These are phyloP conservation scores for Lotmaria passim DNA, from an alignment of 208 protist genomes.

Conservation along the genomic window DNA sequence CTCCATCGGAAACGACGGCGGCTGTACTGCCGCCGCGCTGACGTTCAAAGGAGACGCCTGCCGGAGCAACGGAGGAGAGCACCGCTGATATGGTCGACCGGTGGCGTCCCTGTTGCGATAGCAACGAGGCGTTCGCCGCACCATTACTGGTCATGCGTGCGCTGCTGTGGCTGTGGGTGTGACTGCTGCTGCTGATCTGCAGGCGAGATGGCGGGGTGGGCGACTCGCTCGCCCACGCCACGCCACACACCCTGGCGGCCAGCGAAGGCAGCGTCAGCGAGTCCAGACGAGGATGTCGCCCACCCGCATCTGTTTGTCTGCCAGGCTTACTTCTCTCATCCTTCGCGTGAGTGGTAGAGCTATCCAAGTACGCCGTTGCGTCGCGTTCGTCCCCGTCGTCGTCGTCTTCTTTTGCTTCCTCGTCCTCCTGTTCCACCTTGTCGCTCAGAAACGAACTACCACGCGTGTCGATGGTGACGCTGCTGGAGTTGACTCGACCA, in stretches of 20 bases:
- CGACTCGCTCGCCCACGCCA: not conserved
- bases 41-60: not conserved
- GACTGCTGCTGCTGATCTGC: not conserved
- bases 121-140: not conserved
- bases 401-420: not conserved
- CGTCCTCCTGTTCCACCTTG: not conserved
- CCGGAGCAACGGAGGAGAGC: not conserved
- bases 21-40: conserved; percentile 9
- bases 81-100: conserved; percentile 15
- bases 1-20: conserved; percentile 7
- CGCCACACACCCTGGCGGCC: conserved; percentile 5
- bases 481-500: not conserved
- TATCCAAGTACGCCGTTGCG: no score
- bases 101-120: conserved; percentile 8
- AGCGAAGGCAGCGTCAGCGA: conserved; percentile 14
- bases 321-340: not conserved
- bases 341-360: not conserved
- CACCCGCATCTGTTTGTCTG: no score
- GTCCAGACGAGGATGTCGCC: not conserved
- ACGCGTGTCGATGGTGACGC: conserved; percentile 18
- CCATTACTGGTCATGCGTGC: not conserved
- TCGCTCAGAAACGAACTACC: not conserved
- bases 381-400: not conserved
- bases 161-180: not conserved
- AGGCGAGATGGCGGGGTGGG: no score